A percentile compares a stretch with the other conserved stretches of the same genome.
Evolutionary conservation across 805 yeast species (phyloP).

Genomic region (Lipomyces sp.): DNA sequence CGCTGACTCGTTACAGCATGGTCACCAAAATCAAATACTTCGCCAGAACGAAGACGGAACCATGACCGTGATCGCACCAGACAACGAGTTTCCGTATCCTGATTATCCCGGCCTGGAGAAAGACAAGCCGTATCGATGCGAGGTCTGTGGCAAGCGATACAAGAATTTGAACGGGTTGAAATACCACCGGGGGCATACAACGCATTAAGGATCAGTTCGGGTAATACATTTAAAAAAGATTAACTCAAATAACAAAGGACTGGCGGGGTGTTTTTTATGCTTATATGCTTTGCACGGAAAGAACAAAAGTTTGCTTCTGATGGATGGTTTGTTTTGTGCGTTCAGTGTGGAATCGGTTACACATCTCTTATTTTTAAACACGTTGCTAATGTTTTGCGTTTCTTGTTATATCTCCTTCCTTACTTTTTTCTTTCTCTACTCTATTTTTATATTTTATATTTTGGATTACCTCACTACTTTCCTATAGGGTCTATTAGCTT

Average conservation of each 20-base stretch:
- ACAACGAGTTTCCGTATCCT: constrained; percentile 74
- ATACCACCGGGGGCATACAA: constrained; percentile 97
- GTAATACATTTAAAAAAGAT: background rate
- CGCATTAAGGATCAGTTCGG: constrained; percentile 52
- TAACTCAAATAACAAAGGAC: background rate
- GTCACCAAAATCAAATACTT: constrained; percentile 92
- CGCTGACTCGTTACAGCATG: constrained; percentile 43
- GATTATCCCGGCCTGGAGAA: constrained; percentile 94
- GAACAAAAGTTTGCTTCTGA: constrained; percentile 21
- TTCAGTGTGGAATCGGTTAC: background rate
- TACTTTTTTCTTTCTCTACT: background rate
- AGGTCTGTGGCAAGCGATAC: constrained; percentile 95
- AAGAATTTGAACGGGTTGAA: constrained; percentile 94
- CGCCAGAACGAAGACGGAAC: constrained; percentile 92
- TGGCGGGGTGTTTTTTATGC: constrained; percentile 4
- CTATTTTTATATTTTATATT: background rate
- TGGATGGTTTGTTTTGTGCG: background rate
- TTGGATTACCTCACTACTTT: constrained; percentile 1
- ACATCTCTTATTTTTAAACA: background rate
- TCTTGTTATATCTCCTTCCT: background rate
- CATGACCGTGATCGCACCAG: constrained; percentile 84
- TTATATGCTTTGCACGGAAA: constrained; percentile 7
- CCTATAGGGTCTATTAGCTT: constrained; percentile 8
- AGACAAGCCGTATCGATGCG: constrained; percentile 97
- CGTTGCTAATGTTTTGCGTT: constrained; percentile 1